These are phyloP conservation scores for Rhododendron kiyosumense DNA, from an alignment of 148 eudicot genomes.

Conservation along the genomic window DNA sequence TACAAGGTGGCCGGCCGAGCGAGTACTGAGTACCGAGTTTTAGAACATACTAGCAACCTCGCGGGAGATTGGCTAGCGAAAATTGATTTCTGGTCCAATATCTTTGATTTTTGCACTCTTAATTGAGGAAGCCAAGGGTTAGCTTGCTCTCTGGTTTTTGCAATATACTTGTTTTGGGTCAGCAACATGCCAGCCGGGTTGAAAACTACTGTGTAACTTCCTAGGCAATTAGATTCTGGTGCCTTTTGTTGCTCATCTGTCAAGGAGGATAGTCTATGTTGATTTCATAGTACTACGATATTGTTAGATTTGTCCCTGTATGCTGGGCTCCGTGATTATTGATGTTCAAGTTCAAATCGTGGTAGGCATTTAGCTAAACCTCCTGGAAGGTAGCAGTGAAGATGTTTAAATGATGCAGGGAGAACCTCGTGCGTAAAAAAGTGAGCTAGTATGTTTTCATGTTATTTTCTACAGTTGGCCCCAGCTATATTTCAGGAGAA, in stretches of 20 bases:
- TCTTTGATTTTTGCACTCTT: neutral
- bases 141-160: neutral
- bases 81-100: neutral
- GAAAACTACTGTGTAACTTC: neutral
- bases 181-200: neutral
- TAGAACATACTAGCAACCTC: too few species aligned
- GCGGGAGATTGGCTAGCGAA: neutral
- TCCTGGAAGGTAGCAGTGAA: neutral
- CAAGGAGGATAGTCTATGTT: neutral
- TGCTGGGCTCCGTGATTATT: neutral
- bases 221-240: neutral
- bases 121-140: neutral
- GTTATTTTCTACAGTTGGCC: neutral
- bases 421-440: neutral
- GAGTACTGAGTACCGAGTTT: too few species aligned
- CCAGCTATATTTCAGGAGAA: neutral
- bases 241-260: neutral
- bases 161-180: neutral
- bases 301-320: neutral
- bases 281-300: neutral
- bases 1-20: too few species aligned
- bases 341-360: neutral
- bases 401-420: neutral
- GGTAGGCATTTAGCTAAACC: neutral
- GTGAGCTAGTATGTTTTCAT: neutral